Base-by-base conservation (phyloP, 176 grass and related monocot genomes). In the Poa pratensis region DNA sequence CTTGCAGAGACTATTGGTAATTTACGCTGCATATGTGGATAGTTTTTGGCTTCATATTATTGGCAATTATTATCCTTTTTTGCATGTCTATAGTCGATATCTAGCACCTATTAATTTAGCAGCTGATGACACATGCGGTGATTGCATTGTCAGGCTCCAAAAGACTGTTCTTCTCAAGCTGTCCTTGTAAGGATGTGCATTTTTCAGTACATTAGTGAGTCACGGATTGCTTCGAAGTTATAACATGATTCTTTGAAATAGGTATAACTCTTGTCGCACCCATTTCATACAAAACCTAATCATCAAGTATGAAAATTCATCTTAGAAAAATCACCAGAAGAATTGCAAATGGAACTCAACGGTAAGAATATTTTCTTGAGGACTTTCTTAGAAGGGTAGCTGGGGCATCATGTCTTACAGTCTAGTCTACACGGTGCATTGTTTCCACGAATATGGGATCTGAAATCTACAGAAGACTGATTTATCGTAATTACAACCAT, bases 1-100 rank as follows among this genome's bases (percentile, higher is more conserved):
- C 93, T 28, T 95, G 93, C 60, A 27, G 76, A 66, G 83, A 88
- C 13, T 92, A 86, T 58, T 95, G 88, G 93, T 95, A 62, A 92
- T 42, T 2, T 88, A 3, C 24, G 7, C 77, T 77, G 34, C 80
- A 75, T 62, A 71, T 65, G 43, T 26, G 2, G 24, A 61, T 59
- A 57, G 7, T 35, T 40, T 17, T 30, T 66, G n/a, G 18, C 2
- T 63, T 71, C 24, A 12, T 1, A 40, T 13, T 0, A 39, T 19
- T 8, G 11, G 9, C 40, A 70, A 43, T 17, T 6, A 23, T 6
- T 50, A 50, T 50, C 46, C 15, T 23, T 3, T 43, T 30, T 73
- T 84, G 30, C 69, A 55, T 71, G 66, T 23, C 59, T 35, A 54
- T 26, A 48, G 19, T 63, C 20, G 39, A 62, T 74, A 17, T 17